These are phyloP conservation scores for Tripterygium wilfordii DNA, from an alignment of 177 flowering plant species.

Conservation along the genomic window DNA sequence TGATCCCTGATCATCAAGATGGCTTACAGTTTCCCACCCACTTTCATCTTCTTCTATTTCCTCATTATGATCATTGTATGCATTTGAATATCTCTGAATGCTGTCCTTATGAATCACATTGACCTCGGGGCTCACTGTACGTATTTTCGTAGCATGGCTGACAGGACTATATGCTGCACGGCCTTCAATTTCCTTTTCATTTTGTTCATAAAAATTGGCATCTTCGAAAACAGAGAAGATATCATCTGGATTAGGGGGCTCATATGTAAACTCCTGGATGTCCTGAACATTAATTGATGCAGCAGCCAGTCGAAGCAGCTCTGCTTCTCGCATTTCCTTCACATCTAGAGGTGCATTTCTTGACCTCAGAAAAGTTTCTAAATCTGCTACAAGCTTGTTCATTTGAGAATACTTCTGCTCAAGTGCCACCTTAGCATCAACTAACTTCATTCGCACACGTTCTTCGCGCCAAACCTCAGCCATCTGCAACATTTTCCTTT, in stretches of 20 bases:
- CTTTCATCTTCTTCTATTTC: constrained; percentile 75
- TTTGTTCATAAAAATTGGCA: constrained; percentile 42
- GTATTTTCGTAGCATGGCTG: constrained; percentile 55
- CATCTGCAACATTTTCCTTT: constrained; percentile 73
- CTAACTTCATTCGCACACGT: constrained; percentile 74
- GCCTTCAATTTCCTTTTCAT: constrained; percentile 47
- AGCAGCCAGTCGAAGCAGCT: constrained; percentile 36
- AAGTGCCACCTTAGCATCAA: constrained; percentile 60
- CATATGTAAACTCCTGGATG: constrained; percentile 45
- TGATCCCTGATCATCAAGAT: constrained; percentile 75
- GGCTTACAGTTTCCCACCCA: constrained; percentile 95
- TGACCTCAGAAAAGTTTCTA: constrained; percentile 41
- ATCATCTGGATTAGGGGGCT: constrained; percentile 57
- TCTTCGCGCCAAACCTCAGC: constrained; percentile 87
- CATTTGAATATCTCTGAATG: constrained; percentile 25
- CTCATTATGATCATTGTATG: constrained; percentile 24
- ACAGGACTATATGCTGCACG: constrained; percentile 58
- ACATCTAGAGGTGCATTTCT: constrained; percentile 17
- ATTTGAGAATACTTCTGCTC: constrained; percentile 52
- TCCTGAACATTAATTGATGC: constrained; percentile 39
- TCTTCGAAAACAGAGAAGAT: constrained; percentile 55
- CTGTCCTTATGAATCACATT: constrained; percentile 21
- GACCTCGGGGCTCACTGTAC: constrained; percentile 51
- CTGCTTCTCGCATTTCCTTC: constrained; percentile 38
- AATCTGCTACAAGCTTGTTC: constrained; percentile 39